Percentiles rank a stretch among this genome's conserved stretches.
phyloP scores from a whole-genome alignment of 106 monocot genomes.

The Platanthera zijinensis region DNA sequence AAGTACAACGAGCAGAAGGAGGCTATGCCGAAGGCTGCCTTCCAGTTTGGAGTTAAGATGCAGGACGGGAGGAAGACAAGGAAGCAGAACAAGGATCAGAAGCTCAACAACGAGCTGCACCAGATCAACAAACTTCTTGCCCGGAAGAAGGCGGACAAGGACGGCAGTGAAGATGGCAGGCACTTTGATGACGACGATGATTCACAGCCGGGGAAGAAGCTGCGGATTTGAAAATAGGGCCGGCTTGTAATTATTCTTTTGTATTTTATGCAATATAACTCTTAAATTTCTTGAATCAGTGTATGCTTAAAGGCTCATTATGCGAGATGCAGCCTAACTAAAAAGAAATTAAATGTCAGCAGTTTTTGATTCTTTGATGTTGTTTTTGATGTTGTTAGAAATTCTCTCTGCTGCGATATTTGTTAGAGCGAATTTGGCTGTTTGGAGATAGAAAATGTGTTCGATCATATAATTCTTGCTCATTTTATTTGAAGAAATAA shows the following conservation, averaged over 20 bases:
- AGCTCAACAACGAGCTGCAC: constrained; percentile 92
- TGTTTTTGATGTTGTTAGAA: too few relatives aligned
- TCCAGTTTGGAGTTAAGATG: constrained; percentile 99
- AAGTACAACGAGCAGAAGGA: constrained; percentile 98
- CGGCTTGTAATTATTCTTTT: neutral
- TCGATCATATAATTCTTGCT: too few relatives aligned
- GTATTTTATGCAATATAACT: neutral
- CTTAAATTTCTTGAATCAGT: neutral
- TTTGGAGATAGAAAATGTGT: too few relatives aligned
- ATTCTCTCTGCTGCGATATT: too few relatives aligned
- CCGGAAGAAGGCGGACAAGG: constrained; percentile 71
- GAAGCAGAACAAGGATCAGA: constrained; percentile 98
- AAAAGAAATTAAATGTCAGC: neutral
- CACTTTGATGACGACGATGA: constrained; percentile 47
- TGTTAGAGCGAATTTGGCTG: too few relatives aligned
- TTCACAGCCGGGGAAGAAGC: constrained; percentile 68
- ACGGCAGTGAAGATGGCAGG: constrained; percentile 37
- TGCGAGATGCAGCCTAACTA: neutral
- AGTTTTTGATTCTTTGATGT: too few relatives aligned
- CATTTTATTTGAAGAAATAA: too few relatives aligned
- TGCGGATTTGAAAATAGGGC: constrained; percentile 34
- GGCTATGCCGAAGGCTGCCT: constrained; percentile 98
- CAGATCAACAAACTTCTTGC: constrained; percentile 92
- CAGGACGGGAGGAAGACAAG: constrained; percentile 96
- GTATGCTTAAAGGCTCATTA: neutral